Evolutionary conservation across 2,329 filamentous ascomycete species (phyloP).

Genomic region (Bipolaris victoriae): DNA sequence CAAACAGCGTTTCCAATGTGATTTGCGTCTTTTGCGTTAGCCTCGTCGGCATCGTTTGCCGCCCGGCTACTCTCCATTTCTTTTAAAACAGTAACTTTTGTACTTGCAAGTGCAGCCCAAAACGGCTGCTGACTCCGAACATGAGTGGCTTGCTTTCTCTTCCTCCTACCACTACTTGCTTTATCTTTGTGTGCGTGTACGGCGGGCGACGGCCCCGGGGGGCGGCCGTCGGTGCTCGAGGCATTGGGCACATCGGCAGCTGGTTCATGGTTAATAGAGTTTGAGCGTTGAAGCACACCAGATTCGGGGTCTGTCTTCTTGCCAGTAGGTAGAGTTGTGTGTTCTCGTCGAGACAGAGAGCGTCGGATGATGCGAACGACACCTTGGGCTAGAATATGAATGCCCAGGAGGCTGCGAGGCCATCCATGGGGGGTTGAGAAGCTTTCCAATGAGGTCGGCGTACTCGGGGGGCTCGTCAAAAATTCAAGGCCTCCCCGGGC

Average conservation of each 20-base stretch:
- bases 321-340: conserved; percentile 42
- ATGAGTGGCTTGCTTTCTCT: conserved; percentile 88
- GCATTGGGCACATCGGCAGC: conserved; percentile 59
- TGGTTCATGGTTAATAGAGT: conserved; percentile 46
- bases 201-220: conserved; percentile 58
- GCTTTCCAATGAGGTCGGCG: conserved; percentile 43
- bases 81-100: conserved; percentile 94
- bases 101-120: conserved; percentile 93
- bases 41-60: conserved; percentile 73
- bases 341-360: conserved; percentile 48
- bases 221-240: conserved; percentile 56
- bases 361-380: conserved; percentile 71
- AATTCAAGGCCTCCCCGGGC: conserved; percentile 51
- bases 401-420: conserved; percentile 71
- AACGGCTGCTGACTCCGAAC: conserved; percentile 89
- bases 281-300: conserved; percentile 48
- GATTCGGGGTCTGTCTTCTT: conserved; percentile 66
- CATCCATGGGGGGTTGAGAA: conserved; percentile 63
- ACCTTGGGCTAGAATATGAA: conserved; percentile 77
- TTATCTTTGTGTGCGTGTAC: conserved; percentile 62
- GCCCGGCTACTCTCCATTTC: conserved; percentile 76
- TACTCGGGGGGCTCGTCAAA: conserved; percentile 47
- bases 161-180: conserved; percentile 76
- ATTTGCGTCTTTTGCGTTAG: conserved; percentile 77
- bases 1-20: conserved; percentile 78